Conservation (phyloP, 1,284 basidiomycete genomes). For the Fomes fomentarius region DNA sequence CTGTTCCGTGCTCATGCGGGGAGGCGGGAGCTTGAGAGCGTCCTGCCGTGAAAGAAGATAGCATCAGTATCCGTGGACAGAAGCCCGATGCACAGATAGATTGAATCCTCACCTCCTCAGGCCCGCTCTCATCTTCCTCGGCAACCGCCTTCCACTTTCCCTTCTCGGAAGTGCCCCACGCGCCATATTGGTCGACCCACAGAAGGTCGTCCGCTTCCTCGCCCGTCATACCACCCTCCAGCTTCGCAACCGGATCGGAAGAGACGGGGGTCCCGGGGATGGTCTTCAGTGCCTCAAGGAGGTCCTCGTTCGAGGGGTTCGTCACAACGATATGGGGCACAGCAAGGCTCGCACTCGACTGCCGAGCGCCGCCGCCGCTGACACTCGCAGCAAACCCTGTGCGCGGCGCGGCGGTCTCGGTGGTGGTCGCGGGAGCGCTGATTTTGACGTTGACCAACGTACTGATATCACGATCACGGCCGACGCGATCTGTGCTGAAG, state of each 20-base stretch:
- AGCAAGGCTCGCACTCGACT: slow-evolving; percentile 6
- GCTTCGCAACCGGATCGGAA: not conserved
- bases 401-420: not conserved
- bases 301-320: slow-evolving; percentile 24
- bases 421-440: not conserved
- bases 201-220: slow-evolving; percentile 22
- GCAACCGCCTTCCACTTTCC: slow-evolving; percentile 27
- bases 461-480: not conserved
- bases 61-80: slow-evolving; percentile 3
- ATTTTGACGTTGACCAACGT: slow-evolving; percentile 1
- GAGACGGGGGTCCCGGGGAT: not conserved
- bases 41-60: slow-evolving; percentile 1
- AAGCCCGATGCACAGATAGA: not conserved
- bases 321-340: slow-evolving; percentile 31
- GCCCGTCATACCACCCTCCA: slow-evolving; percentile 8
- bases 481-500: not conserved
- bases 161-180: slow-evolving; percentile 27
- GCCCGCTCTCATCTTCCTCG: slow-evolving; percentile 14
- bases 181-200: slow-evolving; percentile 29
- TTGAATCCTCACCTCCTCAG: slow-evolving; percentile 12
- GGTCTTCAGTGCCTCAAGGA: not conserved
- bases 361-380: not conserved
- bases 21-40: not conserved
- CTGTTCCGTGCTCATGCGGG: slow-evolving; percentile 8
- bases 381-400: not conserved